A percentile compares a stretch with the other conserved stretches of the same genome.
Evolutionary conservation across 1,139 yeast genomes (phyloP).

Genomic region (Meyerozyma guilliermondii): DNA sequence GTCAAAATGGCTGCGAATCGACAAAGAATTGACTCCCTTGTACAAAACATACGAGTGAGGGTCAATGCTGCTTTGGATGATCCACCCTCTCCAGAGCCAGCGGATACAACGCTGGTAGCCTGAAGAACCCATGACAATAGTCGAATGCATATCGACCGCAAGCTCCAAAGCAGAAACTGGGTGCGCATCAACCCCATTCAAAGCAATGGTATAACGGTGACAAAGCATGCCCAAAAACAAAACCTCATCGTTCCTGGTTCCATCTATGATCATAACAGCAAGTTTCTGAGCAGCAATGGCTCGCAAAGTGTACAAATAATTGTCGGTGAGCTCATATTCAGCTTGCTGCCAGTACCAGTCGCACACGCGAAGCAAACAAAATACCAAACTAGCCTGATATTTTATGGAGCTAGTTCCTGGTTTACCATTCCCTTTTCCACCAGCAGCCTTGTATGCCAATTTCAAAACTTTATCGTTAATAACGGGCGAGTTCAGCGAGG

Average conservation of each 20-base stretch:
- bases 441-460: constrained; percentile 71
- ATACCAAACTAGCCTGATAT: constrained; percentile 64
- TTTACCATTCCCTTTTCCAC: constrained; percentile 66
- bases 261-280: constrained; percentile 67
- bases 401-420: constrained; percentile 52
- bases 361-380: constrained; percentile 68
- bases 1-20: constrained; percentile 63
- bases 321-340: constrained; percentile 60
- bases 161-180: constrained; percentile 74
- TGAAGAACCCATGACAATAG: constrained; percentile 67
- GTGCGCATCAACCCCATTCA: constrained; percentile 55
- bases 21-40: constrained; percentile 52
- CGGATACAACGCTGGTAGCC: constrained; percentile 84
- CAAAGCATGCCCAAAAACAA: constrained; percentile 74
- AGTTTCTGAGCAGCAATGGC: constrained; percentile 67
- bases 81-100: constrained; percentile 95
- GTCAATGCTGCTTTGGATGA: constrained; percentile 66
- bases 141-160: constrained; percentile 83
- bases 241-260: constrained; percentile 52
- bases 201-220: constrained; percentile 64
- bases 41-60: constrained; percentile 67
- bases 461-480: constrained; percentile 54
- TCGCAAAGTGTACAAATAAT: constrained; percentile 55
- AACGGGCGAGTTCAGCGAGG: constrained; percentile 57
- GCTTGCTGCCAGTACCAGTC: constrained; percentile 71